Evolutionary conservation across 2,329 filamentous ascomycete species (phyloP).

Genomic region (Xylaria sp.): DNA sequence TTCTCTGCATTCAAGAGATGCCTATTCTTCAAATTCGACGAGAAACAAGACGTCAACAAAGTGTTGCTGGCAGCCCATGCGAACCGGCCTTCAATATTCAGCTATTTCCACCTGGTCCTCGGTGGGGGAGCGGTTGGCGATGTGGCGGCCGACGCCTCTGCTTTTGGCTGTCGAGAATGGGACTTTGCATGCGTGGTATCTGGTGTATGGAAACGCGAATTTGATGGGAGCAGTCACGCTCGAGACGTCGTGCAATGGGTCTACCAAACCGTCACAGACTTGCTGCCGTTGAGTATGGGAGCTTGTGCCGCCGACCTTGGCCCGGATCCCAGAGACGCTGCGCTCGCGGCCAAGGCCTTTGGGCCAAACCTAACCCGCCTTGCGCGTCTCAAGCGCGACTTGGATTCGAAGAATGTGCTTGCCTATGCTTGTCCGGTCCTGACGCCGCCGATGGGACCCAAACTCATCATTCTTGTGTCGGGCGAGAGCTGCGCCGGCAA

Average conservation of each 20-base stretch:
- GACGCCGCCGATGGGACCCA: conserved; percentile 32
- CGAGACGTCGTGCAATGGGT: conserved; percentile 47
- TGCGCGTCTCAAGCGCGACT: conserved; percentile 42
- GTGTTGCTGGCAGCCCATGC: conserved; percentile 42
- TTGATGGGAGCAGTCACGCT: conserved; percentile 39
- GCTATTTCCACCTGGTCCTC: conserved; percentile 59
- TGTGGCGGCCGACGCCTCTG: conserved; percentile 41
- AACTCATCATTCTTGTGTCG: conserved; percentile 53
- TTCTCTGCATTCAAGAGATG: conserved; percentile 62
- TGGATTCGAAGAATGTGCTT: conserved; percentile 48
- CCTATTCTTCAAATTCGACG: conserved; percentile 51
- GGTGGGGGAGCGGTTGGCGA: conserved; percentile 50
- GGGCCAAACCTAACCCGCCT: conserved; percentile 49
- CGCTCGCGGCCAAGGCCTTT: conserved; percentile 50
- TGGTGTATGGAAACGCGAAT: conserved; percentile 52
- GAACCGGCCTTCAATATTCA: conserved; percentile 46
- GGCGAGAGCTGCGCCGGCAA: conserved; percentile 53
- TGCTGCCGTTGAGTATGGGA: conserved; percentile 48
- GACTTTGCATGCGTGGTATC: conserved; percentile 60
- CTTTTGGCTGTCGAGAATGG: conserved; percentile 61
- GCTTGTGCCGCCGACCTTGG: conserved; percentile 58
- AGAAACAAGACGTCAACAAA: conserved; percentile 29
- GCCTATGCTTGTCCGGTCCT: conserved; percentile 50
- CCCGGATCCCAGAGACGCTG: conserved; percentile 52
- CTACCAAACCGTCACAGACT: conserved; percentile 42